Evolutionary conservation across 805 yeast species (phyloP).

Genomic region (Maudiozyma pseudohumilis): DNA sequence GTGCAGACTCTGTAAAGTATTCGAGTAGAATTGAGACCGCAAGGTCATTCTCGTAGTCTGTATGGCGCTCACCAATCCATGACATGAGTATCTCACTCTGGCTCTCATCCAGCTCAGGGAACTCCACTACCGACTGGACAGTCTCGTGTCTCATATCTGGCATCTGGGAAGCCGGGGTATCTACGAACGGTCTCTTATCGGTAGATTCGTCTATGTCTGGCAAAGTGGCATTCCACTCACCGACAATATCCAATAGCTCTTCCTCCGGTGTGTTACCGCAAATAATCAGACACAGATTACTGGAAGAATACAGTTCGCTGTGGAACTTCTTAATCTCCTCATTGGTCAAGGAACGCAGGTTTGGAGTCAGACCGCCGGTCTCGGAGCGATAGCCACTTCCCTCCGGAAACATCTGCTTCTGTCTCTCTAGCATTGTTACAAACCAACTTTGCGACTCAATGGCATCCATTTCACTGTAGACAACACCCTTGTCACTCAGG

Average conservation of each 20-base stretch:
- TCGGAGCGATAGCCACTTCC: constrained; percentile 82
- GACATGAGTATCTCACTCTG: constrained; percentile 64
- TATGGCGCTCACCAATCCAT: constrained; percentile 73
- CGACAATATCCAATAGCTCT: constrained; percentile 55
- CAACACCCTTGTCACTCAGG: constrained; percentile 84
- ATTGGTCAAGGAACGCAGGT: constrained; percentile 62
- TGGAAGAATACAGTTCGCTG: constrained; percentile 60
- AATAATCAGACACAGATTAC: constrained; percentile 71
- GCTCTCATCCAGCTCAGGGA: constrained; percentile 84
- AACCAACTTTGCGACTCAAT: constrained; percentile 73
- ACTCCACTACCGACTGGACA: constrained; percentile 46
- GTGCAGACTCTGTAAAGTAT: constrained; percentile 68
- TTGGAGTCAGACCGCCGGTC: constrained; percentile 82
- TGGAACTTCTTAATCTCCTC: constrained; percentile 74
- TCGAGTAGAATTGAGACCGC: constrained; percentile 65
- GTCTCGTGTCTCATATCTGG: constrained; percentile 37
- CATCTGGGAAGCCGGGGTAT: constrained; percentile 37
- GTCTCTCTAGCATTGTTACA: constrained; percentile 48
- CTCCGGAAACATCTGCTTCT: constrained; percentile 42
- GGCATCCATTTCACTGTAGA: constrained; percentile 94
- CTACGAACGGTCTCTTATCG: constrained; percentile 69
- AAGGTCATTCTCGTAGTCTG: constrained; percentile 41
- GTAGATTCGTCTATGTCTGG: constrained; percentile 28
- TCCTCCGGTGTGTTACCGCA: constrained; percentile 77
- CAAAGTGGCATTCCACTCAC: constrained; percentile 49